Percentiles rank a stretch among this genome's conserved stretches.
Conservation (phyloP, 345 rosid genomes). For the Brassica carinata region DNA sequence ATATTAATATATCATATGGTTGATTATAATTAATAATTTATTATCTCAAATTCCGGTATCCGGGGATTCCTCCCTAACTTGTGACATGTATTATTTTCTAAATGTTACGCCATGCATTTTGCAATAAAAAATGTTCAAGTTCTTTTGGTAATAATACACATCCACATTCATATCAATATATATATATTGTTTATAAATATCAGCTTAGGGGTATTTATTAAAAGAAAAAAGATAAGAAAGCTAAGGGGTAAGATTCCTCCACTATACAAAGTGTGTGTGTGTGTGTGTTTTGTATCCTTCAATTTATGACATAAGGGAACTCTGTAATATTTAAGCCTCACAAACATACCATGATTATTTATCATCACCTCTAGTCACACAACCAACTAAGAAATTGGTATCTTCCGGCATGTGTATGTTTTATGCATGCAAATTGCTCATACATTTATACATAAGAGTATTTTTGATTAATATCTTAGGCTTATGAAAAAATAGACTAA, state of each 20-base stretch:
- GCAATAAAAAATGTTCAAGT: neutral
- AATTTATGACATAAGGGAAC: neutral
- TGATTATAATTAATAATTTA: neutral
- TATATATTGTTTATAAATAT: neutral
- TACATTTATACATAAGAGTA: neutral
- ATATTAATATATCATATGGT: slow-evolving; percentile 2
- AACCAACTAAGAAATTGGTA: neutral
- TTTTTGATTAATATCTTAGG: too few relatives aligned
- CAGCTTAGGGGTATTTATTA: neutral
- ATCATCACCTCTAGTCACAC: slow-evolving; percentile 3
- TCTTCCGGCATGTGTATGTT: neutral
- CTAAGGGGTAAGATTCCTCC: neutral
- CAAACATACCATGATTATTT: neutral
- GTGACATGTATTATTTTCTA: slow-evolving; percentile 20
- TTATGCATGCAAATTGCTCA: neutral
- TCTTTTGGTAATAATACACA: slow-evolving; percentile 9
- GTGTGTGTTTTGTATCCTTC: too few relatives aligned
- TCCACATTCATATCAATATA: neutral
- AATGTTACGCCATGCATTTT: neutral
- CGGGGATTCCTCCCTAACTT: slow-evolving; percentile 15
- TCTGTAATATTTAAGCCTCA: neutral
- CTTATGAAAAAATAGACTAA: too few relatives aligned
- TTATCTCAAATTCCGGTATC: neutral
- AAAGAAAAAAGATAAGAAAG: neutral
- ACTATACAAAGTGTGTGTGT: too few relatives aligned